These are phyloP conservation scores for Cryptosporidium sp. DNA, from an alignment of 169 alveolate species.

Conservation along the genomic window DNA sequence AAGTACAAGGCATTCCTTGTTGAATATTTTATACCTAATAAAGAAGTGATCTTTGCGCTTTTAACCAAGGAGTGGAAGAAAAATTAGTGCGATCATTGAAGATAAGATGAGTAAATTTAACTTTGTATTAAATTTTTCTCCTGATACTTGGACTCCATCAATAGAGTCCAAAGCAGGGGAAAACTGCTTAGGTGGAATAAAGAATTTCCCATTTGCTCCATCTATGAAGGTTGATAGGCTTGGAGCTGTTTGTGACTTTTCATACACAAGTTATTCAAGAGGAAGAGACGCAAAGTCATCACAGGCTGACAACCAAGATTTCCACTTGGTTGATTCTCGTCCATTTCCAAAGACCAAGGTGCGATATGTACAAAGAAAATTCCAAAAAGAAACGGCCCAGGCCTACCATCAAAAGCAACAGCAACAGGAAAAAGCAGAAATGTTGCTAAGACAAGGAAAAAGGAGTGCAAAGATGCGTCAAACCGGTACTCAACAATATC, in stretches of 20 bases:
- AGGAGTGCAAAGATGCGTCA: slow-evolving; percentile 61
- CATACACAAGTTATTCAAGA: slow-evolving; percentile 81
- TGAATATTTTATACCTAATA: not conserved
- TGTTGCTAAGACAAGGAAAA: slow-evolving; percentile 64
- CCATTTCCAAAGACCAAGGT: slow-evolving; percentile 71
- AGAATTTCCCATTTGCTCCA: slow-evolving; percentile 86
- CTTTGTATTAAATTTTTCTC: slow-evolving; percentile 28
- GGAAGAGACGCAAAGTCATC: slow-evolving; percentile 49
- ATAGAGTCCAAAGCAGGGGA: slow-evolving; percentile 66
- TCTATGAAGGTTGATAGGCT: slow-evolving; percentile 85
- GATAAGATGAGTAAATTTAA: slow-evolving; percentile 10
- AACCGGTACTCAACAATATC: slow-evolving; percentile 63
- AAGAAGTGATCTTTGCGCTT: not conserved
- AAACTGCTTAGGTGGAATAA: slow-evolving; percentile 82
- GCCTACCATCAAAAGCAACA: slow-evolving; percentile 75
- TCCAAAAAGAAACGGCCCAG: slow-evolving; percentile 70
- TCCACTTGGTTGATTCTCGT: slow-evolving; percentile 72
- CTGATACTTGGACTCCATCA: slow-evolving; percentile 72
- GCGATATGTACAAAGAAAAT: slow-evolving; percentile 55
- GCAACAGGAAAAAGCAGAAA: slow-evolving; percentile 73
- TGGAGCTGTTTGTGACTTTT: slow-evolving; percentile 87
- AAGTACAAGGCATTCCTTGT: slow-evolving; percentile 6
- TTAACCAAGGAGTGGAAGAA: slow-evolving; percentile 22
- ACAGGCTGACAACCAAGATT: slow-evolving; percentile 45
- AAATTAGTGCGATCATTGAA: not conserved